Percentiles rank a stretch among this genome's conserved stretches.
Conservation (phyloP, 2,329 filamentous ascomycete genomes). For the Phaeosphaeria sp. region DNA sequence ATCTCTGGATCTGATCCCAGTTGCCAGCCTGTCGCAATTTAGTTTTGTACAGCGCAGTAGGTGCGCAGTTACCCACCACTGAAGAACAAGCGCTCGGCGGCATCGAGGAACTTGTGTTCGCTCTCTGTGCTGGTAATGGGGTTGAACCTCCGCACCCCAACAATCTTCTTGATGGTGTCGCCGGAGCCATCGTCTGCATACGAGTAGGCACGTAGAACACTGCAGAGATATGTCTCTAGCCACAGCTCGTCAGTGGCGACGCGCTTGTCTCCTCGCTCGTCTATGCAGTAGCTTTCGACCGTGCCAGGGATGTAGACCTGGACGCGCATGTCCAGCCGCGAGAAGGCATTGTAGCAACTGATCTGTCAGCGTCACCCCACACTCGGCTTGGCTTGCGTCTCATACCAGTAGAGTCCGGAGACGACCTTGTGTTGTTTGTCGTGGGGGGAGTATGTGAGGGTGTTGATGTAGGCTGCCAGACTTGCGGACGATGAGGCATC, state of each 20-base stretch:
- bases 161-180: constrained; percentile 93
- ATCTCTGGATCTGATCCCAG: constrained; percentile 96
- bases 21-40: constrained; percentile 71
- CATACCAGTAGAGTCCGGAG: constrained; percentile 91
- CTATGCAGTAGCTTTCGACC: constrained; percentile 96
- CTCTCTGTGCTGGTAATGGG: constrained; percentile 98
- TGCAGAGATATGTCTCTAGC: constrained; percentile 97
- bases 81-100: constrained; percentile 94
- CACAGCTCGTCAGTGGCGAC: constrained; percentile 92
- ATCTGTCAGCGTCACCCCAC: constrained; percentile 36
- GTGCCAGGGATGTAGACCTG: constrained; percentile 96
- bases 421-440: constrained; percentile 88
- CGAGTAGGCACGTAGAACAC: constrained; percentile 89
- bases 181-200: constrained; percentile 96
- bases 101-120: constrained; percentile 93
- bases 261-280: constrained; percentile 93
- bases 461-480: constrained; percentile 97
- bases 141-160: constrained; percentile 96
- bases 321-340: constrained; percentile 95
- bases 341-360: constrained; percentile 98
- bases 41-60: neutral
- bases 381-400: neutral
- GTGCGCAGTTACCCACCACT: constrained; percentile 62
- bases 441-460: constrained; percentile 86
- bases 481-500: constrained; percentile 98